phyloP scores from a whole-genome alignment of 1,284 basidiomycete species.

The Bondarzewia mesenterica region DNA sequence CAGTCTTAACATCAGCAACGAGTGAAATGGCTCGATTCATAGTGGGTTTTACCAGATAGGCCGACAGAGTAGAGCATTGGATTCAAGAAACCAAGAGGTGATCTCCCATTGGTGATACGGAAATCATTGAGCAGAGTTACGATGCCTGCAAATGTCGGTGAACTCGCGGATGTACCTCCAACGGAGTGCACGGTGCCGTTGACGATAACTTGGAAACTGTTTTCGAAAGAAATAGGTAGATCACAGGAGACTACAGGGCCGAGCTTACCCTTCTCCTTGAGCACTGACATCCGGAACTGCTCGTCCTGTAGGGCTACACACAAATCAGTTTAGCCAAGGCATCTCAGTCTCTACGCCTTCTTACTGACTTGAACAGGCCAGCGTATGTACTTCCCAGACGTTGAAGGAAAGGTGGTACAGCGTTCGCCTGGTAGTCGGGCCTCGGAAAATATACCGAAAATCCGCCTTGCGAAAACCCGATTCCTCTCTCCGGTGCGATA shows the following conservation, averaged over 20 bases:
- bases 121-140: constrained; percentile 57
- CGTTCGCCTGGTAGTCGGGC: constrained; percentile 30
- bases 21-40: background rate
- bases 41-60: constrained; percentile 15
- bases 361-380: constrained; percentile 18
- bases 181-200: constrained; percentile 19
- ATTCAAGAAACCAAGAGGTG: constrained; percentile 55
- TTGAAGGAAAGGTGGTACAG: constrained; percentile 27
- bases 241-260: background rate
- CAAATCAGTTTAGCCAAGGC: background rate
- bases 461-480: constrained; percentile 34
- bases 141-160: constrained; percentile 48
- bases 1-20: background rate
- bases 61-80: constrained; percentile 42
- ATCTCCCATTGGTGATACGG: constrained; percentile 32
- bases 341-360: background rate
- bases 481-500: constrained; percentile 18
- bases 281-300: constrained; percentile 32
- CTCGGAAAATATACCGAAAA: constrained; percentile 36
- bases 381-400: constrained; percentile 20
- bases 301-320: constrained; percentile 20
- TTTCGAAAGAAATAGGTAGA: background rate
- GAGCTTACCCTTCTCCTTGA: constrained; percentile 18
- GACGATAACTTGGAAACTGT: constrained; percentile 15
- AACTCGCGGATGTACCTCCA: constrained; percentile 50